Conservation (phyloP, 2,329 filamentous ascomycete species). For the Rachicladosporium sp. region DNA sequence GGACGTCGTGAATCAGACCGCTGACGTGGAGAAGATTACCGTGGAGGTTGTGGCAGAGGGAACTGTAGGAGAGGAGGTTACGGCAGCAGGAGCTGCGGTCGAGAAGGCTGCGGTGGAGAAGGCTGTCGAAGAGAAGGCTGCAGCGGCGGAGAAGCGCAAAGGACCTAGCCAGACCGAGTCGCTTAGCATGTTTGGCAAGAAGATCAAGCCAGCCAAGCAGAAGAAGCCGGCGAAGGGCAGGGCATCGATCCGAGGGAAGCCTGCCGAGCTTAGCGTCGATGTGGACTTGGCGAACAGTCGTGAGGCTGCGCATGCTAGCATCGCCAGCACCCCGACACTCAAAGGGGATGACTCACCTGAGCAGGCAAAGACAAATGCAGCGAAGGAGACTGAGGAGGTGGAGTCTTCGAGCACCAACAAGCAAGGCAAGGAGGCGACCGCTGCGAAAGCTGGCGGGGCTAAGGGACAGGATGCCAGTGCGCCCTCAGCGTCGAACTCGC, state of each 20-base stretch:
- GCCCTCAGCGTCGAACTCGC: too few species aligned
- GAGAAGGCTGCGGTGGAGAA: background rate
- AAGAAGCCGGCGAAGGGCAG: conserved; percentile 6
- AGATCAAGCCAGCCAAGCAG: conserved; percentile 9
- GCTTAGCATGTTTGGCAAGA: conserved; percentile 19
- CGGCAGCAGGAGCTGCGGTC: background rate
- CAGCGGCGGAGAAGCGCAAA: conserved; percentile 11
- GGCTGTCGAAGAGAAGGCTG: background rate
- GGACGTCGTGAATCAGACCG: conserved; percentile 1
- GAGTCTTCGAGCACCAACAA: background rate
- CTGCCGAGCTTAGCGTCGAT: background rate
- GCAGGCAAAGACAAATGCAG: background rate
- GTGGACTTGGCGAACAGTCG: too few species aligned
- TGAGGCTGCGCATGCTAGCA: too few species aligned
- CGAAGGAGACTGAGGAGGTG: background rate
- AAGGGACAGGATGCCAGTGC: too few species aligned
- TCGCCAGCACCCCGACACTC: too few species aligned
- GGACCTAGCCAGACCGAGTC: conserved; percentile 26
- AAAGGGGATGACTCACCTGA: too few species aligned
- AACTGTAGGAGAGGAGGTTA: background rate
- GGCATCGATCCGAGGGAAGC: conserved; percentile 3
- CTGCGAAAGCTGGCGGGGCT: background rate
- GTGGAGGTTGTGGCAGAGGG: too few species aligned
- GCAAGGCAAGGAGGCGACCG: background rate
- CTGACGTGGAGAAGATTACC: background rate